These are phyloP conservation scores for Wickerhamomyces sp. DNA, from an alignment of 1,139 yeast genomes.

Conservation along the genomic window DNA sequence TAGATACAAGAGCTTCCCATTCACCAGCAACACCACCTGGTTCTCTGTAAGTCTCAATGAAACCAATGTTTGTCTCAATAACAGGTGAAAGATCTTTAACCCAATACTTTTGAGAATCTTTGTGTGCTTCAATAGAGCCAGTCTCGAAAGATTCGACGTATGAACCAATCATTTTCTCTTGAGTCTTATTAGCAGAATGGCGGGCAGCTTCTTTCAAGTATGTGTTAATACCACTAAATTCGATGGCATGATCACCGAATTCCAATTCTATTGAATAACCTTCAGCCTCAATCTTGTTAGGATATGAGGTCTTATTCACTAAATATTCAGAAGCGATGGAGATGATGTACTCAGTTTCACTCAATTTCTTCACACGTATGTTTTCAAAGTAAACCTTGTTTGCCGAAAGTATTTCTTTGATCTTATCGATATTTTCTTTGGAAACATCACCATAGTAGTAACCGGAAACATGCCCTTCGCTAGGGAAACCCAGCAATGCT, in stretches of 20 bases:
- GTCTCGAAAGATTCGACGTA: conserved; percentile 70
- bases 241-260: conserved; percentile 73
- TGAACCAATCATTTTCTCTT: conserved; percentile 54
- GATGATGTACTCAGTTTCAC: conserved; percentile 42
- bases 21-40: conserved; percentile 91
- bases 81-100: conserved; percentile 80
- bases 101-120: conserved; percentile 81
- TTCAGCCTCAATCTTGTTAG: conserved; percentile 30
- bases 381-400: conserved; percentile 77
- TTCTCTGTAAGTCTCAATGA: conserved; percentile 88
- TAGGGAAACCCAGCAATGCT: conserved; percentile 72
- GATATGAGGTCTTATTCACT: conserved; percentile 38
- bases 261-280: conserved; percentile 40
- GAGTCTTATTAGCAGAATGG: conserved; percentile 70
- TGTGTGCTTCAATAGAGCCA: conserved; percentile 83
- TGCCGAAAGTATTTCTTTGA: conserved; percentile 58
- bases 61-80: conserved; percentile 84
- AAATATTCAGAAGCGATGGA: conserved; percentile 56
- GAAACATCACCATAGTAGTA: conserved; percentile 57
- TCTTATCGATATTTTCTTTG: conserved; percentile 56
- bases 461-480: conserved; percentile 66
- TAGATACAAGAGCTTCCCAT: conserved; percentile 92
- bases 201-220: conserved; percentile 53
- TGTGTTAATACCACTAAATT: conserved; percentile 54
- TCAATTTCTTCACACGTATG: conserved; percentile 58